Evolutionary conservation across 2,329 filamentous ascomycete species (phyloP).

Genomic region (Calonectria naviculata): DNA sequence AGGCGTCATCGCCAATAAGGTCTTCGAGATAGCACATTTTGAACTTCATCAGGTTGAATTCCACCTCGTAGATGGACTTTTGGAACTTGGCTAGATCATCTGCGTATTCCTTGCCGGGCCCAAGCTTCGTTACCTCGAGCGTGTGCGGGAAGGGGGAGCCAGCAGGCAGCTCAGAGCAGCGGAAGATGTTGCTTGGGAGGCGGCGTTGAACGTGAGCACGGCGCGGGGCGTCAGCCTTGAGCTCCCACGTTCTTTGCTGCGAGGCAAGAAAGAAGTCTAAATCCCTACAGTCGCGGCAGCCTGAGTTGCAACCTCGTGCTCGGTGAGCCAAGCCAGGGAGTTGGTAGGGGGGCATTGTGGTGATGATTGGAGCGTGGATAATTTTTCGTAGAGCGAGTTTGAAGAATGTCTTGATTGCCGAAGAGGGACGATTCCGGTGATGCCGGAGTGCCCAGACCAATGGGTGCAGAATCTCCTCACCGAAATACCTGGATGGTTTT

Average conservation of each 20-base stretch:
- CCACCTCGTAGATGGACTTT: background rate
- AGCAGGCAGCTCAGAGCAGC: background rate
- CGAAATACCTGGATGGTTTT: background rate
- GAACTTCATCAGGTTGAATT: background rate
- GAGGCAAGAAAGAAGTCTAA: constrained; percentile 12
- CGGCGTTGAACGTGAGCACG: background rate
- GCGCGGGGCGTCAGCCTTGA: background rate
- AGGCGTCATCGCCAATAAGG: constrained; percentile 9
- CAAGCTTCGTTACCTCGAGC: background rate
- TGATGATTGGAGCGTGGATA: constrained; percentile 1
- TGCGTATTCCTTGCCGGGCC: background rate
- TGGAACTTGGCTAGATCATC: background rate
- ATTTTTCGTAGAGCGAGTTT: background rate
- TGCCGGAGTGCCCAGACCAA: background rate
- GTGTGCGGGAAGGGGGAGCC: background rate
- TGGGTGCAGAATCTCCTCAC: background rate
- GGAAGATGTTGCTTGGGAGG: background rate
- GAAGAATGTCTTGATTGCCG: background rate
- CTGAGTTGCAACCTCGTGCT: background rate
- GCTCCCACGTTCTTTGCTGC: background rate
- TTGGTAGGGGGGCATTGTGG: background rate
- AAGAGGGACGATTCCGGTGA: background rate
- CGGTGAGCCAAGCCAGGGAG: constrained; percentile 14
- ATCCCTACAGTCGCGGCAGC: background rate
- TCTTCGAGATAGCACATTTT: background rate